Conservation (phyloP, 2,329 filamentous ascomycete species). For the Monilinia vaccinii-corymbosi region DNA sequence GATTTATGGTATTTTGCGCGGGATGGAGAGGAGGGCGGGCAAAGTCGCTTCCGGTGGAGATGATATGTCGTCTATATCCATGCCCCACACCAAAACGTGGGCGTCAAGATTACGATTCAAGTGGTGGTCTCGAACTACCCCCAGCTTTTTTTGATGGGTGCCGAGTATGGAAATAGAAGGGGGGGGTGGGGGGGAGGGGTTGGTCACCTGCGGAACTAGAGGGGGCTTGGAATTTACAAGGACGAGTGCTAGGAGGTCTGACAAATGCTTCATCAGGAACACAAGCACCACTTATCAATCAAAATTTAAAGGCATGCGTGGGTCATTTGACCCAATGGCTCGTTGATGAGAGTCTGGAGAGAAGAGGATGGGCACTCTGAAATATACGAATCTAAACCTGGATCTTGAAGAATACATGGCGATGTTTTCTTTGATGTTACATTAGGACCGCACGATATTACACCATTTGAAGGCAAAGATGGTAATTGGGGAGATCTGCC, state of each 20-base stretch:
- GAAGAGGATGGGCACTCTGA: neutral
- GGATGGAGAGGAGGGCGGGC: neutral
- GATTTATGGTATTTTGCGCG: neutral
- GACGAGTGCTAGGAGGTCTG: neutral
- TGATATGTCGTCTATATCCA: too few species aligned
- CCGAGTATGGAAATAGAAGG: neutral
- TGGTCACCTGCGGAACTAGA: neutral
- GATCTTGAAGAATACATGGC: neutral
- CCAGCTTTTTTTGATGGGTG: neutral
- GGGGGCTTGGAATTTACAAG: neutral
- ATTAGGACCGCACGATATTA: neutral
- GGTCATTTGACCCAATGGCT: neutral
- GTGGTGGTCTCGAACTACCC: neutral
- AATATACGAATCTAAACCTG: neutral
- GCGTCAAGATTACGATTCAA: neutral
- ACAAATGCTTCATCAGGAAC: neutral
- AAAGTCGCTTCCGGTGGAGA: too few species aligned
- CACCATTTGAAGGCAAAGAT: neutral
- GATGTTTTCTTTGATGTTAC: neutral
- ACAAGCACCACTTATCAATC: neutral
- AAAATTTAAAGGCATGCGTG: neutral
- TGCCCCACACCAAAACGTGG: neutral
- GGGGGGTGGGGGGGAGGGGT: too few species aligned
- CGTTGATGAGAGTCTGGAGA: neutral
- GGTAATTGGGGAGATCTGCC: neutral